Evolutionary conservation across 75 land plant species (phyloP), one percentile per base, ranked within the genome.

Genomic region (Cunninghamia lanceolata): DNA sequence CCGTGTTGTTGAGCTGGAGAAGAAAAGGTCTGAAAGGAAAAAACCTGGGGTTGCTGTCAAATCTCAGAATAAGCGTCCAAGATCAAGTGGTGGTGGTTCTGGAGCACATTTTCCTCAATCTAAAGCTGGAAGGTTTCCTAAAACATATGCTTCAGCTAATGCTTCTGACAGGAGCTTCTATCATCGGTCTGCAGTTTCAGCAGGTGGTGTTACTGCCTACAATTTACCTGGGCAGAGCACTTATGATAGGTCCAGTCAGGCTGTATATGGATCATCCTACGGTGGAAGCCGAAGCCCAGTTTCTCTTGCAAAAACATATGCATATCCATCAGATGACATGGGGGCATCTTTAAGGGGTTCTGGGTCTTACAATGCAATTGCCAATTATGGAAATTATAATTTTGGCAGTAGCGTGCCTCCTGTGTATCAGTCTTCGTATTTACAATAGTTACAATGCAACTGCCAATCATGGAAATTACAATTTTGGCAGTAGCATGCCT

Each of bases 1-100:
- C 39, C 92, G 96, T 32, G 91, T 96, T 84, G 93, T 89, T 78
- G 93, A 92, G 82, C 88, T 96, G 50, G 98, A 96, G 92, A 96
- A 93, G 82, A 85, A 84, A 43, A 96, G 92, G 83, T 40, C 85
- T 0, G 98, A 96, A 81, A 96, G 90, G 92, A 93, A 89, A 83
- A 93, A 86, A 83, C 85, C 92, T 15, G 74, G 88, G 9, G 88
- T 35, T 14, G 59, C 38, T 35, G n/a, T 53, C 21, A 46, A 54
- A 38, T 63, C 89, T 85, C 91, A 87, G 86, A 92, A 79, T 87
- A 95, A 95, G 86, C 87, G 95, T 17, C 91, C 95, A 32, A 75
- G 96, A 63, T 92, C 89, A 9, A 91, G 87, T 89, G 92, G 70
- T 83, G 91, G 90, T 21, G 96, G 96, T 0, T 73, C 47, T 38